Base-by-base conservation (phyloP, 2,329 filamentous ascomycete genomes). In the Atkinsonella texensis region DNA sequence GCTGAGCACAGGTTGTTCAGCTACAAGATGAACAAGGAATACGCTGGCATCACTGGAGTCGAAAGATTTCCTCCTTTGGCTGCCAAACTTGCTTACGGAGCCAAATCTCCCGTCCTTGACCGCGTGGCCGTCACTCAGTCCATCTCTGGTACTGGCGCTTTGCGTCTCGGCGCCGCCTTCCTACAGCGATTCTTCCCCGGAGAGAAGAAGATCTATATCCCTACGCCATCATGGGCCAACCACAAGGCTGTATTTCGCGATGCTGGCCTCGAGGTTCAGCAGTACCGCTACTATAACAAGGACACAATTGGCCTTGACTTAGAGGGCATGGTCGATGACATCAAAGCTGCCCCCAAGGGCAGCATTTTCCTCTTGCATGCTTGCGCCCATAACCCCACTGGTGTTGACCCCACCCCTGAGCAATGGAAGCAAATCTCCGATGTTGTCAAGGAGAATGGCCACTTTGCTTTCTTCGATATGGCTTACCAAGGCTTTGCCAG, bases 221-320 rank as follows among this genome's bases (percentile, higher is more conserved):
- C 93, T 56, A 90, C 77, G 52, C 93, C 93, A 49, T 95, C 89
- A 62, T 98, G 93, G 93, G 93, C 91, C 63, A 97, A 98, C 81
- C 93, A 98, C 79, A 87, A 82, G 68, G 90, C 91, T 58, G 87
- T 98, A 70, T 97, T 98, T 83, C 84, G 80, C 73, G 90, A 97
- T 72, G 86, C 88, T 33, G 89, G 90, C 53, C 80, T 98, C 58
- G 80, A 87, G 72, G 89, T 97, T 56, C 83, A 90, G 74, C 89
- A 90, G 75, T 98, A 98, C 80, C 81, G 88, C 63, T 98, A 98
- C 83, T 98, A 97, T 79, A 88, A 97, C 83, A 94, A 95, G 79
- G 84, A 95, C 68, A 97, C 91, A 65, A 97, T 96, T 67, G 90
- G 90, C 52, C 85, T 98, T 58, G 93, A 98, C 79, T 97, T 96